A percentile compares a stretch with the other conserved stretches of the same genome.
phyloP scores from a whole-genome alignment of 441 rosid species.

The Syzygium syzygioides region DNA sequence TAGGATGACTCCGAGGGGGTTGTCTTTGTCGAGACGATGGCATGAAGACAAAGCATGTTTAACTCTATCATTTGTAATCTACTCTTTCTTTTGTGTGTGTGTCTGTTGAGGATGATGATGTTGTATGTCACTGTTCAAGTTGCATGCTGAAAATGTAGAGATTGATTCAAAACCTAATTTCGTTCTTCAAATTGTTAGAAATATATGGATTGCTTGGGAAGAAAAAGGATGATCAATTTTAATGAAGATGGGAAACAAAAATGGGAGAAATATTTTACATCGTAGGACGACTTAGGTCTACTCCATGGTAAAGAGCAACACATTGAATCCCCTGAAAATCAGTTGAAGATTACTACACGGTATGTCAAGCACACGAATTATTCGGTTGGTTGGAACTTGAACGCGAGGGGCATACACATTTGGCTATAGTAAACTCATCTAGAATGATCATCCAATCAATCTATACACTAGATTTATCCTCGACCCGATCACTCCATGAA shows the following conservation, averaged over 20 bases:
- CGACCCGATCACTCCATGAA: rapidly evolving
- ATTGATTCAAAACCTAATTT: not conserved
- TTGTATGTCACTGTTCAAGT: not conserved
- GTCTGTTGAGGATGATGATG: not conserved
- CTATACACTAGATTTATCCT: not conserved
- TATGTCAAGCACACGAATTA: not conserved
- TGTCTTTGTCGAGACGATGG: not conserved
- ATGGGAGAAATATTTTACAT: not conserved
- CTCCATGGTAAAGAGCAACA: not conserved
- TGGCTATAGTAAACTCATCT: not conserved
- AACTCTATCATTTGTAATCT: not conserved
- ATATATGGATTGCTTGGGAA: not conserved
- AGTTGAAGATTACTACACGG: not conserved
- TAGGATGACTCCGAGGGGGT: not conserved
- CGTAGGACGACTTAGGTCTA: not conserved
- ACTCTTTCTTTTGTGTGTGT: not conserved
- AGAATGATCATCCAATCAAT: not conserved
- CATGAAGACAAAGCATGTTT: not conserved
- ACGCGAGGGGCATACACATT: not conserved
- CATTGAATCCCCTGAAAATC: not conserved
- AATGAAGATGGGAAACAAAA: not conserved
- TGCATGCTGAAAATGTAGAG: not conserved
- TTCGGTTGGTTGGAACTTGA: not conserved
- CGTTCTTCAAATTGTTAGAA: not conserved
- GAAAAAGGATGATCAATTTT: not conserved